Evolutionary conservation across 441 rosid species (phyloP).

Genomic region (Adansonia grandidieri): DNA sequence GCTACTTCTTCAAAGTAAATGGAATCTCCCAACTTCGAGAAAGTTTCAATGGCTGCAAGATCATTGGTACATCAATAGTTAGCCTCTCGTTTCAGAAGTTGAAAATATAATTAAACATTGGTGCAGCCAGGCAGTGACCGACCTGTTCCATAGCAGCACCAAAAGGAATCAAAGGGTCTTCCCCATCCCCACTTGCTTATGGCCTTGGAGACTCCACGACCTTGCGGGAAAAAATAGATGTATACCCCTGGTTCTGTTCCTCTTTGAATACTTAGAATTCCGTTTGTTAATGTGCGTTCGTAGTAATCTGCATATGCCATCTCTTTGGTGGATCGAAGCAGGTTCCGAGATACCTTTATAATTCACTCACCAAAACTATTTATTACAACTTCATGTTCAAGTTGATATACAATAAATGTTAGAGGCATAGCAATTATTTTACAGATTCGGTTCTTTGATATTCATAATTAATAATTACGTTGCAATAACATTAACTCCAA

Average conservation of each 20-base stretch:
- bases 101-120: not conserved
- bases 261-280: constrained; percentile 82
- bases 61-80: not conserved
- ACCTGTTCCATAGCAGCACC: constrained; percentile 99
- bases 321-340: constrained; percentile 85
- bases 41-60: constrained; percentile 72
- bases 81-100: not conserved
- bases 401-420: not conserved
- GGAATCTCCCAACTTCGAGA: constrained; percentile 95
- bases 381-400: not conserved
- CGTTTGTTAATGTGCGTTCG: constrained; percentile 87
- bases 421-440: not conserved
- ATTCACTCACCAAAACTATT: not conserved
- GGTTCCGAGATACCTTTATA: constrained; percentile 75
- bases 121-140: not conserved
- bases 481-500: too few species aligned
- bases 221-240: constrained; percentile 91
- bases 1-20: constrained; percentile 85
- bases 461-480: too few species aligned
- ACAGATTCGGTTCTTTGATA: too few species aligned
- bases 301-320: constrained; percentile 85
- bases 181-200: constrained; percentile 82
- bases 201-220: constrained; percentile 73
- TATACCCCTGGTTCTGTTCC: constrained; percentile 84
- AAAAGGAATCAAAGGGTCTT: constrained; percentile 59